These are phyloP conservation scores for Paecilomyces formosus DNA, from an alignment of 2,329 filamentous ascomycete genomes.

Conservation along the genomic window DNA sequence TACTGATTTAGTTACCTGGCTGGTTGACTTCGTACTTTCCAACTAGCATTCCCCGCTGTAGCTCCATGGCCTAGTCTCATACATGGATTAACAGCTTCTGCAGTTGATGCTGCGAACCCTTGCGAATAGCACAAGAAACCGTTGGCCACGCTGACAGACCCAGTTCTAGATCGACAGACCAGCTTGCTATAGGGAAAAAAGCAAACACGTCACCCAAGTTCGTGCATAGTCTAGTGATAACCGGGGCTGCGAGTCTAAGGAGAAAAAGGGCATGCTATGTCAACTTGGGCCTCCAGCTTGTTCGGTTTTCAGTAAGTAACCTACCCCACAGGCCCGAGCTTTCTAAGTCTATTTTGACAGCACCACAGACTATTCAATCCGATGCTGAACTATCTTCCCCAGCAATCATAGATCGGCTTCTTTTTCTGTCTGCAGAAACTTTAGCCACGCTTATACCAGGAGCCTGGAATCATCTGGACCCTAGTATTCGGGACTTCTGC, in stretches of 20 bases:
- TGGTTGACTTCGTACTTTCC: not conserved
- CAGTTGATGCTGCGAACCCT: not conserved
- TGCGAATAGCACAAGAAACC: not conserved
- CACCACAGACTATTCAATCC: not conserved
- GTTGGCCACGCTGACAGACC: not conserved
- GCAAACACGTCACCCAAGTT: not conserved
- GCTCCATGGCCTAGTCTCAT: not conserved
- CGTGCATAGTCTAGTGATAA: not conserved
- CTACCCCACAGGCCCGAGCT: not conserved
- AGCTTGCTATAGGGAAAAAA: not conserved
- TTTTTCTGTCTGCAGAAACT: not conserved
- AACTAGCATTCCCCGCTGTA: not conserved
- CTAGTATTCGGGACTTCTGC: not conserved
- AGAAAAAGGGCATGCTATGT: not conserved
- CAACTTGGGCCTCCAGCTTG: not conserved
- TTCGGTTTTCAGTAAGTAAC: not conserved
- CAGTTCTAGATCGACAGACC: not conserved
- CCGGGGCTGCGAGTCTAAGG: not conserved
- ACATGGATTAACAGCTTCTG: not conserved
- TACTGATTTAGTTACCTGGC: not conserved
- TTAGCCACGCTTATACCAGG: not conserved
- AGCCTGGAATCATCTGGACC: not conserved
- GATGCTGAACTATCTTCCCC: not conserved
- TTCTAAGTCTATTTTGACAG: not conserved
- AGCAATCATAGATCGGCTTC: not conserved